Evolutionary conservation across 805 yeast species (phyloP).

Genomic region (Lipomyces kockii): DNA sequence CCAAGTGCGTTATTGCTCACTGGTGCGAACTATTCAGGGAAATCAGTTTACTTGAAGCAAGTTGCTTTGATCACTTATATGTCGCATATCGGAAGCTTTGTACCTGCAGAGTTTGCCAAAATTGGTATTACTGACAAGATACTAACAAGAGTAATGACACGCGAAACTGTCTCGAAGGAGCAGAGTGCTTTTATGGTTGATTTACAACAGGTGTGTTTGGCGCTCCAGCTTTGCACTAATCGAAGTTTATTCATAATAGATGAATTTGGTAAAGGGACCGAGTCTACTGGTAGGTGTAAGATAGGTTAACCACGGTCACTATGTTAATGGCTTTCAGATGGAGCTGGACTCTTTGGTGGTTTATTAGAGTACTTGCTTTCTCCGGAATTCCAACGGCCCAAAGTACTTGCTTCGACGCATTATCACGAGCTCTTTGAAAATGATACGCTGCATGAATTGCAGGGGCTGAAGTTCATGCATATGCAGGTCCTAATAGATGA

Average conservation of each 20-base stretch:
- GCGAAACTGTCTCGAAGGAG: conserved; percentile 49
- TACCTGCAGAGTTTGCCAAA: conserved; percentile 55
- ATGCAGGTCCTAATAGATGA: conserved; percentile 45
- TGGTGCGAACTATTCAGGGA: conserved; percentile 60
- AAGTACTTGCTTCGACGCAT: conserved; percentile 51
- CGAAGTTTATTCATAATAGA: conserved; percentile 55
- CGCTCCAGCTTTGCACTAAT: conserved; percentile 49
- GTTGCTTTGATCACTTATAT: conserved; percentile 55
- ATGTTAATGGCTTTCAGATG: conserved; percentile 36
- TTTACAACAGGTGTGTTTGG: conserved; percentile 51
- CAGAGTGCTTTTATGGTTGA: conserved; percentile 59
- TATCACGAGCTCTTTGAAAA: conserved; percentile 44
- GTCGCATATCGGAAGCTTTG: conserved; percentile 60
- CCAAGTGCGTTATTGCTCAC: conserved; percentile 48
- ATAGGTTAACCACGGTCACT: too few relatives aligned
- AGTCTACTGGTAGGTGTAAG: conserved; percentile 45
- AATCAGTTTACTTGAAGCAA: conserved; percentile 56
- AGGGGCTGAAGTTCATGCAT: conserved; percentile 46
- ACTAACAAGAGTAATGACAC: conserved; percentile 52
- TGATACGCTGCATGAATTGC: neutral
- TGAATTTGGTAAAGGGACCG: conserved; percentile 62
- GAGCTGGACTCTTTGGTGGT: conserved; percentile 53
- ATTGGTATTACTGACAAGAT: conserved; percentile 56
- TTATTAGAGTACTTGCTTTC: conserved; percentile 43
- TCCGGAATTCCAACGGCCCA: conserved; percentile 31